phyloP scores from a whole-genome alignment of 2,329 filamentous ascomycete species.

The Cryphonectria parasitica region DNA sequence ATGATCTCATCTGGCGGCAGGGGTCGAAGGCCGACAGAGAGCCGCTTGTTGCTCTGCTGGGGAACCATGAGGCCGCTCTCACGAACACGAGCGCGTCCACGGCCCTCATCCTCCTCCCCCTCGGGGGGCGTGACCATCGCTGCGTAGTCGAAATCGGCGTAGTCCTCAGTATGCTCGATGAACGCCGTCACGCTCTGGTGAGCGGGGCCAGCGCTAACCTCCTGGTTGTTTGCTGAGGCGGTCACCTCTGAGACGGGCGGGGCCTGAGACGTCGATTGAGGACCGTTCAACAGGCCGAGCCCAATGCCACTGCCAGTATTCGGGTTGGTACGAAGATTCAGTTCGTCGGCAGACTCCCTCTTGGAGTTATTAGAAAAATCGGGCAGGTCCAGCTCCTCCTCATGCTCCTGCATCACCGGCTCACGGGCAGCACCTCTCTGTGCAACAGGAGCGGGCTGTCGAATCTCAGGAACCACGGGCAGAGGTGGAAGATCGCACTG shows the following conservation, averaged over 20 bases:
- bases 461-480: slow-evolving; percentile 36
- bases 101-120: slow-evolving; percentile 31
- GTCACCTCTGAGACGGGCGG: slow-evolving; percentile 19
- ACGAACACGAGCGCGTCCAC: slow-evolving; percentile 43
- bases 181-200: slow-evolving; percentile 34
- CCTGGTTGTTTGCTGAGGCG: slow-evolving; percentile 19
- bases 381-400: slow-evolving; percentile 22
- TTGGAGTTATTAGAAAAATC: slow-evolving; percentile 23
- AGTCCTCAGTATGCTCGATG: slow-evolving; percentile 40
- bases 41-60: slow-evolving; percentile 56
- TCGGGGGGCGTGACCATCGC: slow-evolving; percentile 23
- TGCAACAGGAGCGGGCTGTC: slow-evolving; percentile 43
- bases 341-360: slow-evolving; percentile 23
- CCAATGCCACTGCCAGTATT: slow-evolving; percentile 22
- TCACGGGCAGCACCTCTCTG: slow-evolving; percentile 30
- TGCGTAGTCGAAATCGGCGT: slow-evolving; percentile 39
- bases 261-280: slow-evolving; percentile 12
- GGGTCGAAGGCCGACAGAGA: slow-evolving; percentile 78
- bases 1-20: slow-evolving; percentile 82
- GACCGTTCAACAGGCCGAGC: slow-evolving; percentile 26
- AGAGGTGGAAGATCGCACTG: slow-evolving; percentile 38
- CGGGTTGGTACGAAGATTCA: slow-evolving; percentile 13
- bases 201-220: slow-evolving; percentile 25
- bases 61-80: slow-evolving; percentile 55
- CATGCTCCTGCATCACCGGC: slow-evolving; percentile 11